A percentile compares a stretch with the other conserved stretches of the same genome.
Conservation (phyloP, 1,284 basidiomycete genomes). For the Tilletia setariae region DNA sequence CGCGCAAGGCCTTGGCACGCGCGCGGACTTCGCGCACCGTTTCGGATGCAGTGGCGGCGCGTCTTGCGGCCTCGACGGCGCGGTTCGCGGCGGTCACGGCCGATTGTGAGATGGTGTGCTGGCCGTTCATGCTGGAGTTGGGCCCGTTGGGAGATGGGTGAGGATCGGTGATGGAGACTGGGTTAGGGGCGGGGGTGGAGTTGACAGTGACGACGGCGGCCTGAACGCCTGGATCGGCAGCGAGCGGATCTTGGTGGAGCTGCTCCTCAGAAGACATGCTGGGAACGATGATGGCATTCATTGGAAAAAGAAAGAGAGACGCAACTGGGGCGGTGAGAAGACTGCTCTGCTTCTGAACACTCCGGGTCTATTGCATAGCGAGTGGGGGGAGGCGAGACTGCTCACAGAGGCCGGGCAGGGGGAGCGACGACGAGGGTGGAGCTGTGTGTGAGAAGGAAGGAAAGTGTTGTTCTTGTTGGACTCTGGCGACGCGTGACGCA, state of each 20-base stretch:
- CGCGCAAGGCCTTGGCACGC: slow-evolving; percentile 6
- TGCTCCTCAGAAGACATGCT: neutral
- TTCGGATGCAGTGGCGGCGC: neutral
- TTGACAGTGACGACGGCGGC: neutral
- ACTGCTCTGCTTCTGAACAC: no score
- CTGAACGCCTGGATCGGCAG: neutral
- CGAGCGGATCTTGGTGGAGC: neutral
- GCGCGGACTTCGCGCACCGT: slow-evolving; percentile 7
- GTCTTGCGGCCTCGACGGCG: slow-evolving; percentile 5
- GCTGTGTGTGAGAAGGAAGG: no score
- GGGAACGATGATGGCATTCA: no score
- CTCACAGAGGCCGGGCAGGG: no score
- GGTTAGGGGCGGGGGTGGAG: neutral
- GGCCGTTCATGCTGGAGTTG: neutral
- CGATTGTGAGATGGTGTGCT: neutral
- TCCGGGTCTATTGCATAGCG: no score
- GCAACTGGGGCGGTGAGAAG: no score
- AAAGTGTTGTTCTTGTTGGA: no score
- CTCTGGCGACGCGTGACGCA: no score
- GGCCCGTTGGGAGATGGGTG: neutral
- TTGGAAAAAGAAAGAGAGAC: no score
- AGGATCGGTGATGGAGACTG: neutral
- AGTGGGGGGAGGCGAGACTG: no score
- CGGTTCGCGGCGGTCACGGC: slow-evolving; percentile 6
- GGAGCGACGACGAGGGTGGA: no score